phyloP scores from a whole-genome alignment of 2,329 filamentous ascomycete genomes.

The Drechslerella dactyloides region DNA sequence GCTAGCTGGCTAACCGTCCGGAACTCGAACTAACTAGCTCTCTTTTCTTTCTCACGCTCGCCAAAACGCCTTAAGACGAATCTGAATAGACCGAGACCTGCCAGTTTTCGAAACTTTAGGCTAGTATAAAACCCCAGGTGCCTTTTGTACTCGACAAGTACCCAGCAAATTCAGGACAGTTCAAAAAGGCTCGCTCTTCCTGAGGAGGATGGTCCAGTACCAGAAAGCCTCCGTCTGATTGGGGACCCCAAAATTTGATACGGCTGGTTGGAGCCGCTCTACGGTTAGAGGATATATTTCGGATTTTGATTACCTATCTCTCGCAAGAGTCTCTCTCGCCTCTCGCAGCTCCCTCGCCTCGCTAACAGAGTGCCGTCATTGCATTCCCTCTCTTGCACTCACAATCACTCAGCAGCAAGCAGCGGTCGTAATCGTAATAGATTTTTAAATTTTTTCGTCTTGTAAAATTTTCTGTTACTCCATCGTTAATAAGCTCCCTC shows the following conservation, averaged over 20 bases:
- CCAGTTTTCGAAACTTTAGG: constrained; percentile 44
- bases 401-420: neutral
- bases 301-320: constrained; percentile 47
- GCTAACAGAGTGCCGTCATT: neutral
- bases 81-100: constrained; percentile 39
- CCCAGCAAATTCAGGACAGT: constrained; percentile 40
- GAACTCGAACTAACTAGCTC: neutral
- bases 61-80: constrained; percentile 11
- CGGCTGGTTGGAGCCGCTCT: constrained; percentile 50
- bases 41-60: neutral
- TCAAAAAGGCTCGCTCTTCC: constrained; percentile 50
- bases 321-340: constrained; percentile 2
- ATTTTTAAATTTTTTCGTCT: neutral
- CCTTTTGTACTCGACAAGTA: constrained; percentile 33
- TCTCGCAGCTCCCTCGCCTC: neutral
- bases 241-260: constrained; percentile 50
- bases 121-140: constrained; percentile 47
- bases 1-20: too few relatives aligned
- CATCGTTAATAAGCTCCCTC: neutral
- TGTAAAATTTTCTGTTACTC: neutral
- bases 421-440: neutral
- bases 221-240: constrained; percentile 49
- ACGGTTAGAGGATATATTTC: constrained; percentile 49
- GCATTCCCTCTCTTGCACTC: neutral
- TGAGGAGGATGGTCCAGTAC: constrained; percentile 50